Evolutionary conservation across 108 stramenopile genomes (phyloP).

Genomic region (Pseudonitzschia delicatissima): DNA sequence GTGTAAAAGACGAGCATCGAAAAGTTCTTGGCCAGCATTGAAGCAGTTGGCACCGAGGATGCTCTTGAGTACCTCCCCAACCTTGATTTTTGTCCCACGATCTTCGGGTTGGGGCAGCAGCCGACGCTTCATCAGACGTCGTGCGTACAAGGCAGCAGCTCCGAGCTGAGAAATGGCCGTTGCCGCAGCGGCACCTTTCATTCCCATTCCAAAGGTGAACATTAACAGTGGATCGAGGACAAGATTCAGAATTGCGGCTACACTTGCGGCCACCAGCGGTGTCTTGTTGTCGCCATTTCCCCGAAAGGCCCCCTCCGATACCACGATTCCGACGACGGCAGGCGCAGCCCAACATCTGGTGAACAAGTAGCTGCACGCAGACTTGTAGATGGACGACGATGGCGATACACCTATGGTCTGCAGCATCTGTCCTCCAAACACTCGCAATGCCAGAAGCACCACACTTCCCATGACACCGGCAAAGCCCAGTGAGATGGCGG

Average conservation of each 20-base stretch:
- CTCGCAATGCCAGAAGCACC: slow-evolving; percentile 22
- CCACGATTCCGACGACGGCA: slow-evolving; percentile 48
- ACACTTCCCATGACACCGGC: slow-evolving; percentile 32
- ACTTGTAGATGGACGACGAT: slow-evolving; percentile 17
- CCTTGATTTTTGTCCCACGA: not conserved
- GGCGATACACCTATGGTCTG: slow-evolving; percentile 51
- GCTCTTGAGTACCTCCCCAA: not conserved
- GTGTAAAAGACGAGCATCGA: slow-evolving; percentile 60
- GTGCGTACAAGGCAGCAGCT: slow-evolving; percentile 34
- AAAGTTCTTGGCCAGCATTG: slow-evolving; percentile 45
- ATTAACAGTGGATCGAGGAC: slow-evolving; percentile 65
- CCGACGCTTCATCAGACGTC: slow-evolving; percentile 28
- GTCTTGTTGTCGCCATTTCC: slow-evolving; percentile 56
- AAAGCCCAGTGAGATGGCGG: slow-evolving; percentile 38
- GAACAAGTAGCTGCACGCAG: slow-evolving; percentile 45
- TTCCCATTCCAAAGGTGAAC: slow-evolving; percentile 48
- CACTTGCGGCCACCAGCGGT: slow-evolving; percentile 40
- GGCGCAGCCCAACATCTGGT: slow-evolving; percentile 54
- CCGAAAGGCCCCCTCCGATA: slow-evolving; percentile 58
- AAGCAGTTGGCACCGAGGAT: slow-evolving; percentile 32
- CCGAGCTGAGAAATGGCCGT: slow-evolving; percentile 48
- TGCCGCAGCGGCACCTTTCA: slow-evolving; percentile 59
- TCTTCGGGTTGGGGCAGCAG: slow-evolving; percentile 24
- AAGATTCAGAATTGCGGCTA: slow-evolving; percentile 44
- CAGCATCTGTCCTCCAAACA: slow-evolving; percentile 29